Conservation (phyloP, 2,329 filamentous ascomycete genomes). For the Botryotinia globosa region DNA sequence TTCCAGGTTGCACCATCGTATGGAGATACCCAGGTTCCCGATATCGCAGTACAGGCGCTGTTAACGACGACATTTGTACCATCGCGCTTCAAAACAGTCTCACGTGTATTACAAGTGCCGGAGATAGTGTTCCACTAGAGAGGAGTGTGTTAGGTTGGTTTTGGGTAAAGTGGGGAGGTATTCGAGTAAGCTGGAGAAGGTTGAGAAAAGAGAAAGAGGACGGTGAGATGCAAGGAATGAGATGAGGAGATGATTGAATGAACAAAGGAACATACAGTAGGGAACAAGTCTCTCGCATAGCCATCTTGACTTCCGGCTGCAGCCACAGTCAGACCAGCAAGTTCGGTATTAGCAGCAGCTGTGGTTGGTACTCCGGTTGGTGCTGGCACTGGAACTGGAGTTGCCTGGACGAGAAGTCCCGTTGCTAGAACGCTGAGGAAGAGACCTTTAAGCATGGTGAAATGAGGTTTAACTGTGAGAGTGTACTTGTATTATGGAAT, state of each 20-base stretch:
- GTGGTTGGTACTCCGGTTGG: conserved; percentile 62
- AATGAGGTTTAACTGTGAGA: background rate
- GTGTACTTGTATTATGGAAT: background rate
- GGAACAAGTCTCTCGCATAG: conserved; percentile 68
- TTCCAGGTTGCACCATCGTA: conserved; percentile 75
- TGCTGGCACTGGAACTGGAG: conserved; percentile 31
- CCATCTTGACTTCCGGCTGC: conserved; percentile 51
- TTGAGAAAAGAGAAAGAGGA: background rate
- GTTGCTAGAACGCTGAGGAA: conserved; percentile 2
- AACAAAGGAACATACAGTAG: conserved; percentile 33
- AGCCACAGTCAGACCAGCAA: conserved; percentile 57
- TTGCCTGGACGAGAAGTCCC: conserved; percentile 4
- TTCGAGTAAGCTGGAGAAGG: background rate
- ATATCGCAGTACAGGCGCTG: conserved; percentile 59
- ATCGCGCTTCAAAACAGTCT: conserved; percentile 72
- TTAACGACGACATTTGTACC: conserved; percentile 60
- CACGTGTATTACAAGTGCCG: conserved; percentile 68
- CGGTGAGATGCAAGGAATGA: background rate
- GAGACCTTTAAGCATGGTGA: conserved; percentile 12
- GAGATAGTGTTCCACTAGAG: conserved; percentile 50
- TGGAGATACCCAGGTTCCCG: conserved; percentile 66
- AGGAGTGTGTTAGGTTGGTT: background rate
- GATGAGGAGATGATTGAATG: background rate
- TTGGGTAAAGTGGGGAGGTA: background rate
- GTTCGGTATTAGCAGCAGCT: conserved; percentile 54